Conservation (phyloP, 305 asterid genomes). For the Fraxinus albicans region DNA sequence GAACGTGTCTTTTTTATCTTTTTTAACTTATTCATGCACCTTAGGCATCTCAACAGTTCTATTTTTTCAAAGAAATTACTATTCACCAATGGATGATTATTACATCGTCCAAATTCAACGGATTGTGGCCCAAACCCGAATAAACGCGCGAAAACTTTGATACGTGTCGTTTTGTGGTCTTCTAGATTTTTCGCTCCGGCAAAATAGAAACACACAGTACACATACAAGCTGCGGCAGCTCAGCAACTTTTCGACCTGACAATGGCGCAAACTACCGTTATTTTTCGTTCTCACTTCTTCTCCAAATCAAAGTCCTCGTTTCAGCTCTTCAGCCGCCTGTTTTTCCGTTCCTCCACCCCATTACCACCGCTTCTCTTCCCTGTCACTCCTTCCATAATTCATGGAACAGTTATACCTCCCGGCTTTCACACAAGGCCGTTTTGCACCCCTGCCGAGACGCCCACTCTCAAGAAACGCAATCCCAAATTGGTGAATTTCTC, state of each 20-base stretch:
- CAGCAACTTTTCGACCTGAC: conserved; percentile 7
- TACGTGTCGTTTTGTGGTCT: not conserved
- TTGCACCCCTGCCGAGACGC: conserved; percentile 29
- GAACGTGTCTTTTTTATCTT: too few relatives aligned
- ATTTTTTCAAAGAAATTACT: too few relatives aligned
- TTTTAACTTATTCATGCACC: too few relatives aligned
- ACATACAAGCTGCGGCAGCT: not conserved
- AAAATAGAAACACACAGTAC: not conserved
- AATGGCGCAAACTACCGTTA: conserved; percentile 35
- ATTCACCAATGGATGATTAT: too few relatives aligned
- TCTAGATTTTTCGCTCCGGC: conserved; percentile 19
- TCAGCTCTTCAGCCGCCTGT: conserved; percentile 22
- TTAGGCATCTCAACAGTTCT: too few relatives aligned
- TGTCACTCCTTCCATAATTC: conserved; percentile 2
- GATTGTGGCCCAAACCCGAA: not conserved
- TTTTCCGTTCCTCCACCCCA: conserved; percentile 8
- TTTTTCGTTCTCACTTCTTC: conserved; percentile 26
- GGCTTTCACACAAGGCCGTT: conserved; percentile 17
- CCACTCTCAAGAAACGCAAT: conserved; percentile 43
- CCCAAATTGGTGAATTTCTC: conserved; percentile 76
- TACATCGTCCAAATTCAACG: not conserved
- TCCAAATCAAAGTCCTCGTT: conserved; percentile 19
- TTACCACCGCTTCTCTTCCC: conserved; percentile 1
- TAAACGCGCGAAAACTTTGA: not conserved
- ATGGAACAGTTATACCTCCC: not conserved